phyloP scores from a whole-genome alignment of 1,284 basidiomycete species.

The Spongispora temasekensis region DNA sequence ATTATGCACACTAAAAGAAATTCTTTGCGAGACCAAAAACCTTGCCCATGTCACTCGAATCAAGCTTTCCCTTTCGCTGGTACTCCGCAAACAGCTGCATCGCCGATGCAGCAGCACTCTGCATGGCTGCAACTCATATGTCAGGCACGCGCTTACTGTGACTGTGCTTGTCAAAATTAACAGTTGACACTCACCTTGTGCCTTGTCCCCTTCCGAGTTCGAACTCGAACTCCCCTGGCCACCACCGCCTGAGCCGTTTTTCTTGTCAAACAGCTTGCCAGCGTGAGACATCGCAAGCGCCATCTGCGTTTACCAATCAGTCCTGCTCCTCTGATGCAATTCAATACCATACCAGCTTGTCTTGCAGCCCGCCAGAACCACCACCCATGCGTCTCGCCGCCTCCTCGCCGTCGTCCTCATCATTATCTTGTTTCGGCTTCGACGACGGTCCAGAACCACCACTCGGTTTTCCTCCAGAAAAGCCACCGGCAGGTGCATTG shows the following conservation, averaged over 20 bases:
- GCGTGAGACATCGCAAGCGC: slow-evolving; percentile 36
- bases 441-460: slow-evolving; percentile 6
- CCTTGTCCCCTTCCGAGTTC: slow-evolving; percentile 29
- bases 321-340: too few relatives aligned
- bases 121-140: slow-evolving; percentile 29
- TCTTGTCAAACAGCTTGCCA: slow-evolving; percentile 38
- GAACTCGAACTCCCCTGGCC: slow-evolving; percentile 5
- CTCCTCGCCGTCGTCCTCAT: not conserved
- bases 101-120: slow-evolving; percentile 33
- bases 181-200: slow-evolving; percentile 24
- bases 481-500: slow-evolving; percentile 21
- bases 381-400: slow-evolving; percentile 14
- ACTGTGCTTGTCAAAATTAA: too few relatives aligned
- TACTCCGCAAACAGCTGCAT: slow-evolving; percentile 33
- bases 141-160: too few relatives aligned
- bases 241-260: slow-evolving; percentile 15
- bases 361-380: slow-evolving; percentile 34
- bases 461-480: slow-evolving; percentile 9
- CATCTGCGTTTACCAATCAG: slow-evolving; percentile 22
- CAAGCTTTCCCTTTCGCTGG: slow-evolving; percentile 28
- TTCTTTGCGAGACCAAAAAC: slow-evolving; percentile 33
- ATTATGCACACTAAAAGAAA: slow-evolving; percentile 13
- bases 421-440: slow-evolving; percentile 10
- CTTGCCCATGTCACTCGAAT: slow-evolving; percentile 31
- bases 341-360: slow-evolving; percentile 32